These are phyloP conservation scores for Trypanosoma lewisi DNA, from an alignment of 208 protist genomes.

Conservation along the genomic window DNA sequence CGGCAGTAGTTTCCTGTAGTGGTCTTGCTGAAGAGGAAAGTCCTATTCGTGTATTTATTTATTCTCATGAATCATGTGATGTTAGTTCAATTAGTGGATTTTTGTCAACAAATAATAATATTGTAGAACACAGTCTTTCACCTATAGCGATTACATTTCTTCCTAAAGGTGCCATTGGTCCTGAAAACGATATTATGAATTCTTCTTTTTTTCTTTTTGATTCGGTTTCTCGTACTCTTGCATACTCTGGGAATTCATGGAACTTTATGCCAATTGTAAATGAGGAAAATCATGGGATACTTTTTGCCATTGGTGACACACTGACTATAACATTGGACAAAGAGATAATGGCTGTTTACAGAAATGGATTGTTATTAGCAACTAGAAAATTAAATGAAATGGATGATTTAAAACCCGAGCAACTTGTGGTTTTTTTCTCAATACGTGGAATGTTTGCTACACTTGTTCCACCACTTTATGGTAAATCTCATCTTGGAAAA, in stretches of 20 bases:
- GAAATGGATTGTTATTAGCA: slow-evolving; percentile 44
- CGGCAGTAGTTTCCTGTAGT: slow-evolving; percentile 63
- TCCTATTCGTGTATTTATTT: slow-evolving; percentile 60
- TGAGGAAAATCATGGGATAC: slow-evolving; percentile 31
- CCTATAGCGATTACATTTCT: slow-evolving; percentile 66
- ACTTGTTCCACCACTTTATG: slow-evolving; percentile 73
- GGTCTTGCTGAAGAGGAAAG: slow-evolving; percentile 34
- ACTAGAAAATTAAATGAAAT: slow-evolving; percentile 4
- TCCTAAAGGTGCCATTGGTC: slow-evolving; percentile 32
- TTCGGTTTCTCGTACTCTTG: slow-evolving; percentile 2
- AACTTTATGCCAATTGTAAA: slow-evolving; percentile 38
- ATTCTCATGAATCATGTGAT: slow-evolving; percentile 59
- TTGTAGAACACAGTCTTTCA: slow-evolving; percentile 46
- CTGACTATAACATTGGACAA: slow-evolving; percentile 51
- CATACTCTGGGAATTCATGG: slow-evolving; percentile 33
- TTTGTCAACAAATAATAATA: slow-evolving; percentile 42
- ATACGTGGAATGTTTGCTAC: slow-evolving; percentile 60
- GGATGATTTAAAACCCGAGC: slow-evolving; percentile 16
- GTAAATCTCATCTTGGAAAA: slow-evolving; percentile 64
- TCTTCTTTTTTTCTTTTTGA: slow-evolving; percentile 26
- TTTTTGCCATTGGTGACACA: slow-evolving; percentile 83
- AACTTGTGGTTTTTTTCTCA: slow-evolving; percentile 71
- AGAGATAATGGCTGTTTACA: slow-evolving; percentile 38
- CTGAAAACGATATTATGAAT: slow-evolving; percentile 15
- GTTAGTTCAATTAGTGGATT: slow-evolving; percentile 50